Conservation (phyloP, 192 early-diverging fungal genomes). For the Mortierella antarctica region DNA sequence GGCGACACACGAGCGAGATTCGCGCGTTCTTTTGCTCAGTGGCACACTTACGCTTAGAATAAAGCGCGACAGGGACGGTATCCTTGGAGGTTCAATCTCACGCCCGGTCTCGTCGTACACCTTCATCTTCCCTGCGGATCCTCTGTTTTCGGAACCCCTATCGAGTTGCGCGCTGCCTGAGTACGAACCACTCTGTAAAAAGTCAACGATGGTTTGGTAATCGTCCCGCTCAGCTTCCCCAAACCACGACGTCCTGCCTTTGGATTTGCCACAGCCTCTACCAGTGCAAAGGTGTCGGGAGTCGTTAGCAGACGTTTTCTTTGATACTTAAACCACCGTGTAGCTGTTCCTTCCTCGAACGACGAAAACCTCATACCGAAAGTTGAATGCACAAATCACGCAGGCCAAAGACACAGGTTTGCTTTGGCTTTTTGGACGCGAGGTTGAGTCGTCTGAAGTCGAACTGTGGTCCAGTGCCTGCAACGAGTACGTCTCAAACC, state of each 20-base stretch:
- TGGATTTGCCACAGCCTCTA: slow-evolving; percentile 56
- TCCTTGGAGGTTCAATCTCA: slow-evolving; percentile 29
- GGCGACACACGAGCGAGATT: neutral
- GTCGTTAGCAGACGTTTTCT: neutral
- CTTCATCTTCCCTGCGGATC: slow-evolving; percentile 4
- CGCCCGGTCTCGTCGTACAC: slow-evolving; percentile 37
- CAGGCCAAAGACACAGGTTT: slow-evolving; percentile 17
- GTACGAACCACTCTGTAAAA: slow-evolving; percentile 32
- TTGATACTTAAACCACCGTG: too few relatives aligned
- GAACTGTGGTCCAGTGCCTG: slow-evolving; percentile 2
- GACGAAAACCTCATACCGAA: slow-evolving; percentile 34
- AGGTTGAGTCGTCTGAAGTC: neutral
- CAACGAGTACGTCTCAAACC: slow-evolving; percentile 43
- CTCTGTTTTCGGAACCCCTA: neutral
- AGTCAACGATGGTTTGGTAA: slow-evolving; percentile 51
- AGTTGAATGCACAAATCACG: slow-evolving; percentile 55
- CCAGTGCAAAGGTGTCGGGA: neutral
- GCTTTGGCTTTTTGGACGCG: neutral
- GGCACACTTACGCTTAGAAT: slow-evolving; percentile 27
- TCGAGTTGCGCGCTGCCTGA: slow-evolving; percentile 4
- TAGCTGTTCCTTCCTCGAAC: neutral
- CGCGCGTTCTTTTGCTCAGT: neutral
- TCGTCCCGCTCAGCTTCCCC: slow-evolving; percentile 54
- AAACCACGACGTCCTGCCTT: slow-evolving; percentile 53
- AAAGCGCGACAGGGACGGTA: slow-evolving; percentile 43